Evolutionary conservation across 1,139 yeast genomes (phyloP).

Genomic region (Kazachstania sp.): DNA sequence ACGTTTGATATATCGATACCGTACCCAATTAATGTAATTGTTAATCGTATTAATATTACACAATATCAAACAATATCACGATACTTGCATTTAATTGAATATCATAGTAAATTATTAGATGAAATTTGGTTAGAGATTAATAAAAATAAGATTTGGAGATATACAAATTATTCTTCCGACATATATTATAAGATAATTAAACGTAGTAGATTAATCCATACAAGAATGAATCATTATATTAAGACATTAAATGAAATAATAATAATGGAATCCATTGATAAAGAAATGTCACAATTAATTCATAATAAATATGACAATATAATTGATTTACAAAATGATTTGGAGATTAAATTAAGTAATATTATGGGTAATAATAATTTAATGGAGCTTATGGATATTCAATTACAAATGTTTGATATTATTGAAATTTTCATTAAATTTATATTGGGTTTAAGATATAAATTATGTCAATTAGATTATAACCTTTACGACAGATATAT

Average conservation of each 20-base stretch:
- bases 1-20: slow-evolving; percentile 67
- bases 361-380: slow-evolving; percentile 24
- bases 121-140: slow-evolving; percentile 68
- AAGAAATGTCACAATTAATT: slow-evolving; percentile 12
- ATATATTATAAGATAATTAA: slow-evolving; percentile 13
- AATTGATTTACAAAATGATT: slow-evolving; percentile 14
- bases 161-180: slow-evolving; percentile 30
- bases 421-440: slow-evolving; percentile 27
- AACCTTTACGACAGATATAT: slow-evolving; percentile 10
- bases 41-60: slow-evolving; percentile 60
- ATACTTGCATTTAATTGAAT: slow-evolving; percentile 55
- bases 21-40: slow-evolving; percentile 73
- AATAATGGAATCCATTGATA: slow-evolving; percentile 21
- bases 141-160: slow-evolving; percentile 61
- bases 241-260: slow-evolving; percentile 23
- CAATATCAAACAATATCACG: slow-evolving; percentile 80
- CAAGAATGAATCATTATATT: slow-evolving; percentile 25
- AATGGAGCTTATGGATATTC: slow-evolving; percentile 21
- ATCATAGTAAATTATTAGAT: slow-evolving; percentile 51
- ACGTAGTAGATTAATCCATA: slow-evolving; percentile 20
- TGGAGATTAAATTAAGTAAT: slow-evolving; percentile 23
- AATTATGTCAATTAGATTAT: slow-evolving; percentile 16
- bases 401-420: slow-evolving; percentile 26
- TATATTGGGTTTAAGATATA: slow-evolving; percentile 20
- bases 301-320: slow-evolving; percentile 4